phyloP scores from a whole-genome alignment of 352 stramenopile genomes.

The Pythium oligandrum region DNA sequence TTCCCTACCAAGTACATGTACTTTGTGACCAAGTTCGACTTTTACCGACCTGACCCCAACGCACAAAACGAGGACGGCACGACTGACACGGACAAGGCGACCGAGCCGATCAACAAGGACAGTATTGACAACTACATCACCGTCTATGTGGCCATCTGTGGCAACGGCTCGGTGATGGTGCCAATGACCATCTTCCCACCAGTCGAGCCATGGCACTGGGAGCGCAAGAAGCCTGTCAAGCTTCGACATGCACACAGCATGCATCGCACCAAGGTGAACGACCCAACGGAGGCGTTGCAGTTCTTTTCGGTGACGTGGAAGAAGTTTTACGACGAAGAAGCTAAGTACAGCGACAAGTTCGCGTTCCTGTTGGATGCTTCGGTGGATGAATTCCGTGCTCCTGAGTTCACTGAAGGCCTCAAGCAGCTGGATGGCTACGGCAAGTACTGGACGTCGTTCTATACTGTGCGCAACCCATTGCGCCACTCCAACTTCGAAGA shows the following conservation, averaged over 20 bases:
- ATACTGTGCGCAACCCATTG: slow-evolving; percentile 69
- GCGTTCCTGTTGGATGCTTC: slow-evolving; percentile 65
- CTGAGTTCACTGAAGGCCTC: slow-evolving; percentile 64
- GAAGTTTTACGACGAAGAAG: slow-evolving; percentile 86
- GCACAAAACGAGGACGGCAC: slow-evolving; percentile 1
- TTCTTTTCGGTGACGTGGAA: slow-evolving; percentile 87
- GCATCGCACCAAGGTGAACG: slow-evolving; percentile 63
- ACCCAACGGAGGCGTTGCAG: slow-evolving; percentile 71
- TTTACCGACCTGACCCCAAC: slow-evolving; percentile 58
- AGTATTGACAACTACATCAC: slow-evolving; percentile 63
- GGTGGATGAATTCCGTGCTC: slow-evolving; percentile 59
- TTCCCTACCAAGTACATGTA: slow-evolving; percentile 84
- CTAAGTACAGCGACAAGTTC: slow-evolving; percentile 86
- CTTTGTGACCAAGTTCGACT: slow-evolving; percentile 82
- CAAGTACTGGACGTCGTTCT: slow-evolving; percentile 83
- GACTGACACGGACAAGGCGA: slow-evolving; percentile 12
- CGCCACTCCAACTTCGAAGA: slow-evolving; percentile 70
- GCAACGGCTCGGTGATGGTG: slow-evolving; percentile 83
- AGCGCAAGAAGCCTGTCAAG: slow-evolving; percentile 82
- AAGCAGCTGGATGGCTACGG: slow-evolving; percentile 76
- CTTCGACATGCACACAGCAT: slow-evolving; percentile 77
- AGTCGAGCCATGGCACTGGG: slow-evolving; percentile 76
- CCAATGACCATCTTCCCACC: slow-evolving; percentile 83
- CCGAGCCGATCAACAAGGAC: slow-evolving; percentile 3
- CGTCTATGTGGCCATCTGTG: slow-evolving; percentile 82